Conservation (phyloP, 805 yeast species). For the Saturnispora diversa region DNA sequence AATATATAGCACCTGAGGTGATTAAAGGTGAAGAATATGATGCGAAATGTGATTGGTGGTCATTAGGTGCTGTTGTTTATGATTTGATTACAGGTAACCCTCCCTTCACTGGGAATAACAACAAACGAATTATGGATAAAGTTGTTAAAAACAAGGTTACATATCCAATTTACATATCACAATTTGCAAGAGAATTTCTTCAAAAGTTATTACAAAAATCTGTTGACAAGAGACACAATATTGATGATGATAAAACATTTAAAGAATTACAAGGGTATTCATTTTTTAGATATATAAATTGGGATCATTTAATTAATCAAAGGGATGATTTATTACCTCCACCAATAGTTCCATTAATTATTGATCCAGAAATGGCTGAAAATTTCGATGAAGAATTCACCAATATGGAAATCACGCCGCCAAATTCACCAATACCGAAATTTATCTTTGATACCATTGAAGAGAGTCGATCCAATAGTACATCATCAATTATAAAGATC, state of each 20-base stretch:
- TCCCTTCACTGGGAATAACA: slow-evolving; percentile 79
- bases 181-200: slow-evolving; percentile 72
- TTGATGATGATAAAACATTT: slow-evolving; percentile 39
- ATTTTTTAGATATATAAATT: slow-evolving; percentile 69
- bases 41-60: slow-evolving; percentile 85
- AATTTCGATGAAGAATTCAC: slow-evolving; percentile 80
- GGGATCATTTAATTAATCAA: slow-evolving; percentile 51
- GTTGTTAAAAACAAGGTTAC: slow-evolving; percentile 58
- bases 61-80: slow-evolving; percentile 71
- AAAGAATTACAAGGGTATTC: slow-evolving; percentile 52
- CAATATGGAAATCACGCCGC: slow-evolving; percentile 45
- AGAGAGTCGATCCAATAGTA: slow-evolving; percentile 27
- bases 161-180: slow-evolving; percentile 68
- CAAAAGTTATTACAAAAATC: slow-evolving; percentile 59
- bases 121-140: slow-evolving; percentile 67
- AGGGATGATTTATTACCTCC: slow-evolving; percentile 54
- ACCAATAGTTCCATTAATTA: slow-evolving; percentile 76
- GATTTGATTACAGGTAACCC: slow-evolving; percentile 83
- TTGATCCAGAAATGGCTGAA: slow-evolving; percentile 77
- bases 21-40: slow-evolving; percentile 70
- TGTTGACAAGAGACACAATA: slow-evolving; percentile 56
- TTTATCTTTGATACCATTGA: slow-evolving; percentile 24
- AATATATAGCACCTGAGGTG: slow-evolving; percentile 87
- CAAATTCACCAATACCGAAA: slow-evolving; percentile 27
- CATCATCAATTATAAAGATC: slow-evolving; percentile 28